Percentiles rank a stretch among this genome's conserved stretches.
phyloP scores from a whole-genome alignment of 208 protist genomes.

The Crithidia thermophila region DNA sequence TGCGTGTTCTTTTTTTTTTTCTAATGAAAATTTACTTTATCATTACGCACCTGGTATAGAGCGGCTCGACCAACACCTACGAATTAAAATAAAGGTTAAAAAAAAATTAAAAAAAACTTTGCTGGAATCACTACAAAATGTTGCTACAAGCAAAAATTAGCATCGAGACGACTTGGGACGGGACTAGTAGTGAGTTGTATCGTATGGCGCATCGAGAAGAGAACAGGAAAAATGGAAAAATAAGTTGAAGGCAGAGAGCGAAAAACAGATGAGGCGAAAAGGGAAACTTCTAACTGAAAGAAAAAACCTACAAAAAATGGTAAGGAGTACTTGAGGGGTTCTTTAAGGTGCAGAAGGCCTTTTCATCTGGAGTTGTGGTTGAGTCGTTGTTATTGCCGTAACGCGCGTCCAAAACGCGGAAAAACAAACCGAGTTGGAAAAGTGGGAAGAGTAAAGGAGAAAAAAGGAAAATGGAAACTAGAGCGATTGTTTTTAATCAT shows the following conservation, averaged over 20 bases:
- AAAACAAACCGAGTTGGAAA: no score
- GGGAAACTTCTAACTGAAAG: no score
- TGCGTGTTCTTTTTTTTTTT: conserved; percentile 1
- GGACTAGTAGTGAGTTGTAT: conserved; percentile 1
- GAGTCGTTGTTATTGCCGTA: no score
- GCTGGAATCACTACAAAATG: background rate
- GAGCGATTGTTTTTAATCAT: no score
- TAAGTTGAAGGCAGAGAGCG: background rate
- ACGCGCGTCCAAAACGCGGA: no score
- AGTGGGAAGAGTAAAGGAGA: background rate
- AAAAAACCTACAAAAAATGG: no score
- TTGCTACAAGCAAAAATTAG: no score
- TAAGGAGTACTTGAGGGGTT: no score
- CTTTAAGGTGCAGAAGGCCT: background rate
- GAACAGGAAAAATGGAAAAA: background rate
- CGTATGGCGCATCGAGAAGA: conserved; percentile 3
- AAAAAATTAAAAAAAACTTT: background rate
- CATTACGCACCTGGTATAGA: background rate
- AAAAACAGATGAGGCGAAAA: conserved; percentile 1
- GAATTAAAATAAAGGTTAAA: background rate
- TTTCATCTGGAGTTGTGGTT: background rate
- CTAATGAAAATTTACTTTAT: background rate
- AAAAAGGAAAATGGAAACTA: background rate
- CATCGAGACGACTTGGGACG: background rate
- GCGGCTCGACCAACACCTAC: no score